phyloP scores from a whole-genome alignment of 768 basidiomycete genomes.

The Pulveroboletus sp. region DNA sequence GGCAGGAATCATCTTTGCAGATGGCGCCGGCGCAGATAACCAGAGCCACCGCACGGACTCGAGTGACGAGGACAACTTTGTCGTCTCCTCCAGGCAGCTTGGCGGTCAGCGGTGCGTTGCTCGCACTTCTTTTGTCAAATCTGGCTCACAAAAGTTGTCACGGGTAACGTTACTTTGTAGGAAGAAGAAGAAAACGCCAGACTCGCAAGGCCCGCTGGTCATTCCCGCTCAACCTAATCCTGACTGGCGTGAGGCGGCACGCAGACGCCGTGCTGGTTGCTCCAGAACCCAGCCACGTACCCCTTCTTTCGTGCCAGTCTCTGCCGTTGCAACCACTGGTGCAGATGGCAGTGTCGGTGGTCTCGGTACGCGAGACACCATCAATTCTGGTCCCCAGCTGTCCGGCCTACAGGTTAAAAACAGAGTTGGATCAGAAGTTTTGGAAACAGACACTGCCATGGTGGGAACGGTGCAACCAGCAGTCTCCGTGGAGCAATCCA shows the following conservation, averaged over 20 bases:
- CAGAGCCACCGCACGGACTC: constrained; percentile 38
- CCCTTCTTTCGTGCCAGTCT: constrained; percentile 62
- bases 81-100: constrained; percentile 69
- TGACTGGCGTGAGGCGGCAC: constrained; percentile 85
- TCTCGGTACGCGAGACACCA: constrained; percentile 67
- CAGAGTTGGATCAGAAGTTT: constrained; percentile 26
- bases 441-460: constrained; percentile 17
- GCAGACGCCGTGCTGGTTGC: constrained; percentile 45
- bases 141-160: constrained; percentile 65
- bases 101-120: constrained; percentile 83
- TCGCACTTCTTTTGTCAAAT: not conserved
- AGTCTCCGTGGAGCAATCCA: constrained; percentile 12
- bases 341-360: constrained; percentile 76
- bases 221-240: constrained; percentile 85
- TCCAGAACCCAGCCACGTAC: constrained; percentile 9
- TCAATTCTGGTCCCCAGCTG: constrained; percentile 73
- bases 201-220: constrained; percentile 62
- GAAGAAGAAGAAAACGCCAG: constrained; percentile 36
- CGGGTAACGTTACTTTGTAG: constrained; percentile 27
- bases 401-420: constrained; percentile 61
- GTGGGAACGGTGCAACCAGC: not conserved
- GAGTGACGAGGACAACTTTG: constrained; percentile 65
- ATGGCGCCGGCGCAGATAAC: constrained; percentile 23
- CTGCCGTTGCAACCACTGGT: constrained; percentile 53
- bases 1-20: constrained; percentile 23